These are phyloP conservation scores for Chalara sp. DNA, from an alignment of 2,329 filamentous ascomycete genomes.

Conservation along the genomic window DNA sequence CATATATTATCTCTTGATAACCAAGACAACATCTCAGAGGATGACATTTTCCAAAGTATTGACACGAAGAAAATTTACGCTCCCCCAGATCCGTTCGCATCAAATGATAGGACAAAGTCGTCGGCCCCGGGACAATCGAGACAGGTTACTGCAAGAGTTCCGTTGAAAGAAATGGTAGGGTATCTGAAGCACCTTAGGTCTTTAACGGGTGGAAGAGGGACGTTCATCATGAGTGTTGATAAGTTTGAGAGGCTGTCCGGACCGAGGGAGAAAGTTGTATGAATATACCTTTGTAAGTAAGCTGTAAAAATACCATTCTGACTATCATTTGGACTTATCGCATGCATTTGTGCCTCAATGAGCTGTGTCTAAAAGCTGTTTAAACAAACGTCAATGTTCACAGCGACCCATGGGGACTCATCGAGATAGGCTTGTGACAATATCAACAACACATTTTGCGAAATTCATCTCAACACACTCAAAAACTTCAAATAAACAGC, in stretches of 20 bases:
- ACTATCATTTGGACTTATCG: neutral
- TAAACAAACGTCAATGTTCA: too few species aligned
- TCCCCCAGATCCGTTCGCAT: slow-evolving; percentile 75
- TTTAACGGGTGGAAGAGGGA: slow-evolving; percentile 78
- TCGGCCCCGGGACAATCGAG: slow-evolving; percentile 42
- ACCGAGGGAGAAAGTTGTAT: slow-evolving; percentile 39
- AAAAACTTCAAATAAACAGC: too few species aligned
- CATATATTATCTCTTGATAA: slow-evolving; percentile 64
- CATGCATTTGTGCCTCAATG: too few species aligned
- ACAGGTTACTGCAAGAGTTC: slow-evolving; percentile 78
- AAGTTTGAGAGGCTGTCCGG: slow-evolving; percentile 61
- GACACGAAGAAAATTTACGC: slow-evolving; percentile 75
- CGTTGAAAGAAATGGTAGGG: slow-evolving; percentile 92
- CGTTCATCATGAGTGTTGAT: slow-evolving; percentile 69
- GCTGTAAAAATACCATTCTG: neutral
- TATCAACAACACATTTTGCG: too few species aligned
- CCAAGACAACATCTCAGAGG: slow-evolving; percentile 13
- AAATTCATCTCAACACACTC: too few species aligned
- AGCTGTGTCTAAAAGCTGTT: too few species aligned
- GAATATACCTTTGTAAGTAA: neutral
- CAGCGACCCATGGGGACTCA: too few species aligned
- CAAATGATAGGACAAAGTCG: slow-evolving; percentile 37
- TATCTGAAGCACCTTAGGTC: slow-evolving; percentile 86
- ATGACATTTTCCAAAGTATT: slow-evolving; percentile 36
- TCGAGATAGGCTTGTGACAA: too few species aligned